phyloP scores from a whole-genome alignment of 1,284 basidiomycete species.

The Cyathus olla region DNA sequence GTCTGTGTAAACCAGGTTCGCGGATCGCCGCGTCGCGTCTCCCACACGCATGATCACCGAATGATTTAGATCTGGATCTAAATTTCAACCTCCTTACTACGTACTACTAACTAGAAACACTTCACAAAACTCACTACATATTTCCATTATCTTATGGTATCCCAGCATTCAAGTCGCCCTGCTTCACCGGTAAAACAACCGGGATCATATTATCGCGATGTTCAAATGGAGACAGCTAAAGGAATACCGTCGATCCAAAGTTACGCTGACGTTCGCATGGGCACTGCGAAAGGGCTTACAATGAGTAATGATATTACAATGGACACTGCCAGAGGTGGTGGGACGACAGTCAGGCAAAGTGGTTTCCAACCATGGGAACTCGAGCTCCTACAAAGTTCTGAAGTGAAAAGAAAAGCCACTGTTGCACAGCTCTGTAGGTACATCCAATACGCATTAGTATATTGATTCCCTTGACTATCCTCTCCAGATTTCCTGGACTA shows the following conservation, averaged over 20 bases:
- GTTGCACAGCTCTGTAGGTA: slow-evolving; percentile 92
- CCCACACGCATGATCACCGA: no score
- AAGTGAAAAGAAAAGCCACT: slow-evolving; percentile 93
- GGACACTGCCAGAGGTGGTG: slow-evolving; percentile 70
- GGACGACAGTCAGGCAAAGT: slow-evolving; percentile 62
- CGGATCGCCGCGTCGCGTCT: no score
- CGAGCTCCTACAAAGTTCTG: slow-evolving; percentile 83
- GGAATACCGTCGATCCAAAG: slow-evolving; percentile 51
- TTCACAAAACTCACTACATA: no score
- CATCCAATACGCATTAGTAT: slow-evolving; percentile 1
- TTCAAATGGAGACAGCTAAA: slow-evolving; percentile 81
- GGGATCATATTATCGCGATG: slow-evolving; percentile 57
- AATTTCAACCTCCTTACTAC: no score
- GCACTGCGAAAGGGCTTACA: slow-evolving; percentile 67
- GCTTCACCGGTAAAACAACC: no score
- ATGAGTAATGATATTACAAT: slow-evolving; percentile 69
- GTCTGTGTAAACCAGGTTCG: no score
- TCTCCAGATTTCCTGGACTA: slow-evolving; percentile 90
- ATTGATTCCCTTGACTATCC: slow-evolving; percentile 6
- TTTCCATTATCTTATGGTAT: no score
- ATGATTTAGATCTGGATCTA: no score
- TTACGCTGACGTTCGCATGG: slow-evolving; percentile 73
- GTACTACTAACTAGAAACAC: no score
- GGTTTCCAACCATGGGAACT: slow-evolving; percentile 86
- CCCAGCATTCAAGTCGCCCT: no score